Evolutionary conservation across 768 basidiomycete genomes (phyloP), one percentile per base, ranked within the genome.

Genomic region (Boletus rubropictus): DNA sequence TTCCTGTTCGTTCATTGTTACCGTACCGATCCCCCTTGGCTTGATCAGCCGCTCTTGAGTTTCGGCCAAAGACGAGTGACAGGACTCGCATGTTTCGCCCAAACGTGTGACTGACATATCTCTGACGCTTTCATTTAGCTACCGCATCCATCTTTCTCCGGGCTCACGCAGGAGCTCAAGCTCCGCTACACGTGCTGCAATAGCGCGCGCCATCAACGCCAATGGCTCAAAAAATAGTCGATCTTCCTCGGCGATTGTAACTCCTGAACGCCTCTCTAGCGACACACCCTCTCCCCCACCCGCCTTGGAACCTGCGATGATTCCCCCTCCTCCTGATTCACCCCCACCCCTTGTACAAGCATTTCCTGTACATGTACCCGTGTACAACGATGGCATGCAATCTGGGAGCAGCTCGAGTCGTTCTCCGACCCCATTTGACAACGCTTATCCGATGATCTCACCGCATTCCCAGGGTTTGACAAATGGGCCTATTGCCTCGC

Each of bases 91-190:
- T 53, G 11, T 37, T 27, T 29, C 41, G 28, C 27, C 18, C 40
- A 34, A 4, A 25, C n/a, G 15, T 32, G 17, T 32, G 15, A 45
- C 42, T 33, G 45, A 52, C 58, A 44, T 32, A 17, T 52, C 39
- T 22, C 49, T 60, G 37, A 50, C 39, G 12, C 42, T 36, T 46
- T 46, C 15, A 27, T 57, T 48, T 36, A 89, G 86, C 56, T 89
- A 88, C 59, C 82, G 86, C 17, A 88, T 89, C 53, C 86, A 89
- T 60, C 72, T 89, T 18, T 87, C 86, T 1, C 87, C 87, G 0
- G 84, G 87, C 41, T 89, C 86, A 0, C 77, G 86, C 25, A 69
- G 86, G 39, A 80, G 73, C 59, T 81, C 84, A 0, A 69, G 66
- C 57, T 65, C 73, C 10, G 70, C 72, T 21, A 77, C 80, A 2